A percentile compares a stretch with the other conserved stretches of the same genome.
Conservation (phyloP, 371 early-diverging fungal genomes). For the Umbelopsis sp. region DNA sequence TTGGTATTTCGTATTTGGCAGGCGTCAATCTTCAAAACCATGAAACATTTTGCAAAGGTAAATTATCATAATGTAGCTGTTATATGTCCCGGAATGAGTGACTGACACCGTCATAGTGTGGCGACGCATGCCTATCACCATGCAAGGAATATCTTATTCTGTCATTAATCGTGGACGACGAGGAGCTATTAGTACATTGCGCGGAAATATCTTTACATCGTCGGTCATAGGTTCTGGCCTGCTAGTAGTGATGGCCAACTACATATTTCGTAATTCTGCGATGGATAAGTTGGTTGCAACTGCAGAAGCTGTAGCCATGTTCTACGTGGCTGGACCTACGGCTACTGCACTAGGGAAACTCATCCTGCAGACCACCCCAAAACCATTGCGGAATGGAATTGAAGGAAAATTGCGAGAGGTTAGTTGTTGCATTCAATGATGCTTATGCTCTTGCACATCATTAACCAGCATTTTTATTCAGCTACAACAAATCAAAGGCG, state of each 20-base stretch:
- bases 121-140: slow-evolving; percentile 40
- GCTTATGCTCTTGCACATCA: neutral
- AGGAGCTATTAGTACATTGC: slow-evolving; percentile 33
- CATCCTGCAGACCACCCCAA: slow-evolving; percentile 48
- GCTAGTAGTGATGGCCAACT: slow-evolving; percentile 27
- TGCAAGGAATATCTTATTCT: slow-evolving; percentile 51
- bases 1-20: slow-evolving; percentile 54
- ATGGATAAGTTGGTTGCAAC: slow-evolving; percentile 60
- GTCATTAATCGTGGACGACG: slow-evolving; percentile 46
- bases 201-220: slow-evolving; percentile 42
- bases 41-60: slow-evolving; percentile 61
- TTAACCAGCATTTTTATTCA: neutral
- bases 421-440: neutral
- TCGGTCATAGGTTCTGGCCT: slow-evolving; percentile 40
- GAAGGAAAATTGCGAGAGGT: slow-evolving; percentile 46
- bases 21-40: slow-evolving; percentile 60
- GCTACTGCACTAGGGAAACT: slow-evolving; percentile 45
- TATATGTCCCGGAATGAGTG: neutral
- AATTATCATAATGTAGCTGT: slow-evolving; percentile 18
- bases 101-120: slow-evolving; percentile 27
- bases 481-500: slow-evolving; percentile 28
- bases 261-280: slow-evolving; percentile 33
- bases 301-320: slow-evolving; percentile 57
- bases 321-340: slow-evolving; percentile 49
- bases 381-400: slow-evolving; percentile 36